Base-by-base conservation (phyloP, 1,284 basidiomycete species). In the Ceratobasidium sp. region DNA sequence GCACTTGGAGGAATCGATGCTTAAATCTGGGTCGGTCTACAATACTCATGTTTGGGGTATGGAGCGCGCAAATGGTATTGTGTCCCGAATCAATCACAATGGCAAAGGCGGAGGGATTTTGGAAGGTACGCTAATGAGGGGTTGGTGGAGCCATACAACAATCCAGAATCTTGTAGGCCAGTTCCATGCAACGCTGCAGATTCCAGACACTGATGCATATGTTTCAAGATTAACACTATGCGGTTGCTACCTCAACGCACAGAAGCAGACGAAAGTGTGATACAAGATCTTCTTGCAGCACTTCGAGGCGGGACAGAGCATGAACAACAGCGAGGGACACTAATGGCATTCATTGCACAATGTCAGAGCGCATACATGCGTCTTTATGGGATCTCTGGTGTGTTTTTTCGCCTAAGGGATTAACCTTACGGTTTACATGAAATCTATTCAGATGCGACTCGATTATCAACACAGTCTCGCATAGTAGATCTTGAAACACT, bases 21-120 rank as follows among this genome's bases (percentile, higher is more conserved):
- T 63, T 16, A 63, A 63, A 21, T 30, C n/a, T 47, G 61, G 61
- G n/a, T 63, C 43, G 2, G 43, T 28, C n/a, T 63, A 63, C 23
- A 63, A 63, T 30, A 63, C 61, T 7, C 61, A 63, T n/a, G 44
- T 63, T 6, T 63, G 61, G 61, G 61, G 43, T 4, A 63, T 63
- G 61, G 61, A 63, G 14, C 61, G 43, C 14, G 43, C 61, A n/a
- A 63, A 63, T 32, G 61, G 61, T 5, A 49, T 63, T 32, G 16
- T 63, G 9, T 47, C 61, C 1, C 11, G n/a, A 2, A 49, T 63
- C n/a, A 63, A 63, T 63, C 61, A 63, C 28, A 63, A 63, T 49
- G 61, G 61, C 4, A 18, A 30, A 16, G 18, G 43, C 1, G 23
- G 23, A 3, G 61, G 61, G 6, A 35, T 63, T 28, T 14, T 63